A percentile compares a stretch with the other conserved stretches of the same genome.
These are phyloP conservation scores for Dendrobium catenatum DNA, from an alignment of 106 monocot species.

Conservation along the genomic window DNA sequence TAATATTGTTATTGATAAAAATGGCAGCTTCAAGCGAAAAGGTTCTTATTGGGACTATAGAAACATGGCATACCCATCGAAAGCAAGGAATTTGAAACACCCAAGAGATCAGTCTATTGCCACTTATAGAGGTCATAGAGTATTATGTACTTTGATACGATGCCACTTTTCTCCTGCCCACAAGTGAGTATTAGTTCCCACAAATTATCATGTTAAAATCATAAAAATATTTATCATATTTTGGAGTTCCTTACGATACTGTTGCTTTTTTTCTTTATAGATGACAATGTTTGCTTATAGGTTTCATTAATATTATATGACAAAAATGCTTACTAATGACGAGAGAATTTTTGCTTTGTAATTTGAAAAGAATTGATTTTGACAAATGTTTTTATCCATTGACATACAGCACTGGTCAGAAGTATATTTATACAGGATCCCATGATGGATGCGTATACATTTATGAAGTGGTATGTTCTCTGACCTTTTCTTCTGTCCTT, in stretches of 20 bases:
- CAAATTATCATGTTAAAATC: not conserved
- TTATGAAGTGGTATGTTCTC: slow-evolving; percentile 40
- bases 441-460: slow-evolving; percentile 39
- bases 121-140: slow-evolving; percentile 80
- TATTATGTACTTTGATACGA: slow-evolving; percentile 76
- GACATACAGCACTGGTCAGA: slow-evolving; percentile 48
- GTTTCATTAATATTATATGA: not conserved
- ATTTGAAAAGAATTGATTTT: not conserved
- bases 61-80: slow-evolving; percentile 61
- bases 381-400: not conserved
- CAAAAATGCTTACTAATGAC: not conserved
- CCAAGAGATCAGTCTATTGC: slow-evolving; percentile 73
- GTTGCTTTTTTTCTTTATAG: not conserved
- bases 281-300: not conserved
- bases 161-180: slow-evolving; percentile 83
- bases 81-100: slow-evolving; percentile 41
- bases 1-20: not conserved
- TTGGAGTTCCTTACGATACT: not conserved
- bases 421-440: slow-evolving; percentile 56
- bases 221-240: not conserved
- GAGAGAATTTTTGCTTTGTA: not conserved
- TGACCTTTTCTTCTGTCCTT: not conserved
- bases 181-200: slow-evolving; percentile 27
- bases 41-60: slow-evolving; percentile 71
- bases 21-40: slow-evolving; percentile 33